Conservation (phyloP, 768 basidiomycete genomes). For the Lentinula guzmanii region DNA sequence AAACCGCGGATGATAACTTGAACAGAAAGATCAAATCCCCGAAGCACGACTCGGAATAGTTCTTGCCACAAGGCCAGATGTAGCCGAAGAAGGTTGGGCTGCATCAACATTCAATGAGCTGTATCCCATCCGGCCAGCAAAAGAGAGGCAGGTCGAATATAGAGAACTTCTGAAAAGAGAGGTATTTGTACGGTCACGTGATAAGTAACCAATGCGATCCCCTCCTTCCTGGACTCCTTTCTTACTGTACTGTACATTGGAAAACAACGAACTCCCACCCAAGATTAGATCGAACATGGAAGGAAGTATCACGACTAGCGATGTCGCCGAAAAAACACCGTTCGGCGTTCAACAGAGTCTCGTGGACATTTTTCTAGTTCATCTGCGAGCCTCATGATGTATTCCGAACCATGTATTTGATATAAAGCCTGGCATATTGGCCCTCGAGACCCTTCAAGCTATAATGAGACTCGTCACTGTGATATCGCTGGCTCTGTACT, state of each 20-base stretch:
- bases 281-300: too few relatives aligned
- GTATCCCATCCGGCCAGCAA: slow-evolving; percentile 22
- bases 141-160: slow-evolving; percentile 22
- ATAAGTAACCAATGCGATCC: too few relatives aligned
- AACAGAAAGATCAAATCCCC: slow-evolving; percentile 23
- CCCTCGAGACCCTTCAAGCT: not conserved
- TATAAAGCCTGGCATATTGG: not conserved
- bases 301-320: too few relatives aligned
- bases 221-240: too few relatives aligned
- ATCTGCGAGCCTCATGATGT: not conserved
- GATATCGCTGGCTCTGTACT: not conserved
- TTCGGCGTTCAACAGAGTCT: not conserved
- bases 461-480: not conserved
- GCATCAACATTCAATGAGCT: slow-evolving; percentile 16
- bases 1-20: slow-evolving; percentile 18
- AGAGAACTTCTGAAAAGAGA: slow-evolving; percentile 18
- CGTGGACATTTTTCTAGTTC: not conserved
- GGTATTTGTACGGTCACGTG: too few relatives aligned
- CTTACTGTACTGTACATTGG: too few relatives aligned
- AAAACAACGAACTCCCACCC: too few relatives aligned
- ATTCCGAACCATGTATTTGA: not conserved
- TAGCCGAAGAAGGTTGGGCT: slow-evolving; percentile 13
- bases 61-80: slow-evolving; percentile 14
- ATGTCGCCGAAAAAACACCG: too few relatives aligned
- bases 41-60: slow-evolving; percentile 20